phyloP scores from a whole-genome alignment of 169 alveolate genomes.

The Plasmodium yoelii region DNA sequence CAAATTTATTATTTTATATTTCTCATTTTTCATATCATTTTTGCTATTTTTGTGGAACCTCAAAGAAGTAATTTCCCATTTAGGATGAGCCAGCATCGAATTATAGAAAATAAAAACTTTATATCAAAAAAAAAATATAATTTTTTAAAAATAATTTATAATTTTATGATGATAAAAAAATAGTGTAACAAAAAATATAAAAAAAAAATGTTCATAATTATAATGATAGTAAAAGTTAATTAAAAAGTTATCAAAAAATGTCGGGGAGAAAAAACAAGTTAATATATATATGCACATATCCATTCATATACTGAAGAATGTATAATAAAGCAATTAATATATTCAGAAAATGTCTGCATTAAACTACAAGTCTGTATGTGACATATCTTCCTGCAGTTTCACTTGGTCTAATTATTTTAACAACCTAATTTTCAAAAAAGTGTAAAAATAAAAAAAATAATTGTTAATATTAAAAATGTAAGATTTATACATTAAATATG shows the following conservation, averaged over 20 bases:
- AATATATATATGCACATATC: background rate
- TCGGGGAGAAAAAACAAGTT: background rate
- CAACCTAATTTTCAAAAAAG: conserved; percentile 84
- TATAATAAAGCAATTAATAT: background rate
- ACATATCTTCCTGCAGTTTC: conserved; percentile 99
- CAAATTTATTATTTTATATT: conserved; percentile 23
- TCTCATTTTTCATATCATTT: conserved; percentile 20
- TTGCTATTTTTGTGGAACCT: conserved; percentile 36
- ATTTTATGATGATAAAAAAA: no score
- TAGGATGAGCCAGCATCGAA: conserved; percentile 22
- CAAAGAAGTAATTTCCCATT: conserved; percentile 24
- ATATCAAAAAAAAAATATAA: no score
- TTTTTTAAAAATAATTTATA: no score
- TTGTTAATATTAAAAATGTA: background rate
- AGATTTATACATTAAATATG: background rate
- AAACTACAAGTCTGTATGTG: conserved; percentile 94
- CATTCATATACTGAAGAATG: background rate
- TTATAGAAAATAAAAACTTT: background rate
- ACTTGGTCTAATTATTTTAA: conserved; percentile 96
- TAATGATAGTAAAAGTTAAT: background rate
- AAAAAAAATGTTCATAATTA: background rate
- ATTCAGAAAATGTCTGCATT: background rate
- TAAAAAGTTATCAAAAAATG: background rate
- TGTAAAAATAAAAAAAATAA: conserved; percentile 4
- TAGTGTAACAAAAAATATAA: background rate